These are phyloP conservation scores for Neofusicoccum laricinum DNA, from an alignment of 2,329 filamentous ascomycete species.

Conservation along the genomic window DNA sequence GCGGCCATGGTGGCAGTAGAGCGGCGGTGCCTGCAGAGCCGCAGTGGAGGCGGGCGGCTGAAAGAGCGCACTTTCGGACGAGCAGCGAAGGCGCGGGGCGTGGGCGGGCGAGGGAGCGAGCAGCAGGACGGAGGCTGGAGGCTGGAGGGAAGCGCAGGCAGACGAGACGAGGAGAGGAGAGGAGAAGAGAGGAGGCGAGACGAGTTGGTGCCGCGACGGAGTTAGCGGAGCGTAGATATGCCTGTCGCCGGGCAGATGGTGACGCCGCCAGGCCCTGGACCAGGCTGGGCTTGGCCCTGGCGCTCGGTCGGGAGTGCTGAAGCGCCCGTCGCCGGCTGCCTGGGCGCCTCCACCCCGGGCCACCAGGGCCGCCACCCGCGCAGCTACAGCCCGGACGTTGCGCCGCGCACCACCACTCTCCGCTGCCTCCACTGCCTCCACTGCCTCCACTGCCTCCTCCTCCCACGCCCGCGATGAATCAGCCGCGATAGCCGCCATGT, in stretches of 20 bases:
- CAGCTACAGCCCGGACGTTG: not conserved
- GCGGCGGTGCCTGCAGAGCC: not conserved
- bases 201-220: not conserved
- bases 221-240: not conserved
- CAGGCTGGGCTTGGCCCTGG: not conserved
- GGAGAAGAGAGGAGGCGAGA: not conserved
- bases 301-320: not conserved
- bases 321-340: not conserved
- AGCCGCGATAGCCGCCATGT: slow-evolving; percentile 45
- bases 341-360: not conserved
- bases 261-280: not conserved
- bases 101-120: not conserved
- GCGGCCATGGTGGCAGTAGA: slow-evolving; percentile 13
- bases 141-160: not conserved
- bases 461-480: not conserved
- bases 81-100: not conserved
- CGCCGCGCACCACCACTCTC: not conserved
- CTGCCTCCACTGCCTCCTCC: not conserved
- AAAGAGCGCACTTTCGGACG: not conserved
- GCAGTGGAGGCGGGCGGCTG: not conserved
- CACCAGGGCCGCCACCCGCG: not conserved
- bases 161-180: not conserved
- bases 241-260: not conserved
- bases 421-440: not conserved
- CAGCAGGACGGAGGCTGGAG: not conserved